Evolutionary conservation across 306 rosid genomes (phyloP).

Genomic region (Crotalaria pallida): DNA sequence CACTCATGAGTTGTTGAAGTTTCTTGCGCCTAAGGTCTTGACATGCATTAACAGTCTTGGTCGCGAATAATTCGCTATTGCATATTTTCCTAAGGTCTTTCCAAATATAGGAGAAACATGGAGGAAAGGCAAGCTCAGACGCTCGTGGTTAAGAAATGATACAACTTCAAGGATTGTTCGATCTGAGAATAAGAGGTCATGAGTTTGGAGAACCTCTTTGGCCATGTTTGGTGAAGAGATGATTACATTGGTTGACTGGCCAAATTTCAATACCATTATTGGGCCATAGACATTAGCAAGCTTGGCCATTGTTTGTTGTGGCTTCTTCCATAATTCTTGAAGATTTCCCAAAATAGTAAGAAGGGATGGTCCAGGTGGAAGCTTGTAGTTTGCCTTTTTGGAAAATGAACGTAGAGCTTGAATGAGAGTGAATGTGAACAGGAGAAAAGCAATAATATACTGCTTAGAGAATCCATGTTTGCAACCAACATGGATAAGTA

Average conservation of each 20-base stretch:
- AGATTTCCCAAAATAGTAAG: background rate
- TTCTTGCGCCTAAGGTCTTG: conserved; percentile 23
- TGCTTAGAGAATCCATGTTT: background rate
- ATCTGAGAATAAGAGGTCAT: conserved; percentile 14
- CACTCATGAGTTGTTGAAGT: conserved; percentile 23
- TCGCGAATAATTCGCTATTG: conserved; percentile 27
- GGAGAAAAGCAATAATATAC: background rate
- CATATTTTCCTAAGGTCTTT: conserved; percentile 23
- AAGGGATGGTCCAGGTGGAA: too few species aligned
- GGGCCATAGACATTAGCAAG: conserved; percentile 4
- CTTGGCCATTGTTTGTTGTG: conserved; percentile 22
- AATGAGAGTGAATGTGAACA: background rate
- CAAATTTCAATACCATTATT: conserved; percentile 21
- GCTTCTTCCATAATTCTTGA: background rate
- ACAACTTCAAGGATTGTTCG: conserved; percentile 7
- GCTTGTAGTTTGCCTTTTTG: background rate
- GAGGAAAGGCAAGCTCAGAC: conserved; percentile 6
- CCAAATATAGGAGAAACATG: conserved; percentile 18
- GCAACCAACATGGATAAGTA: too few species aligned
- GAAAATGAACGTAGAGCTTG: background rate
- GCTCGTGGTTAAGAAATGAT: background rate
- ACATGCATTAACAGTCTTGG: conserved; percentile 27
- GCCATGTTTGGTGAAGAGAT: conserved; percentile 20
- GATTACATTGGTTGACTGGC: conserved; percentile 12
- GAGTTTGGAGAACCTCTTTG: conserved; percentile 36